Conservation (phyloP, 257 asterid genomes). For the Handroanthus guayacan region DNA sequence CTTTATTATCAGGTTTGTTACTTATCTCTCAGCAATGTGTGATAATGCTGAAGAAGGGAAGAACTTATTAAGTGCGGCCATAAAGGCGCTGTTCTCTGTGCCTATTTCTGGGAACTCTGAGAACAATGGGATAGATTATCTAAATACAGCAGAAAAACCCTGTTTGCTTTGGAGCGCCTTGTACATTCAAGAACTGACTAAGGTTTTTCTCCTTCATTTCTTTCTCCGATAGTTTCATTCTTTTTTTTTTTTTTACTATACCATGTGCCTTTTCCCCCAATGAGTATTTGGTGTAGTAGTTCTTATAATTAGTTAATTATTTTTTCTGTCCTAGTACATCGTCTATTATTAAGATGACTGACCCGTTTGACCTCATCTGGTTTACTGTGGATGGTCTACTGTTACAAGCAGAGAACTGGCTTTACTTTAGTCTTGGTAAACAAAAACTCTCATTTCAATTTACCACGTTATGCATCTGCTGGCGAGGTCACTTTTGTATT, state of each 20-base stretch:
- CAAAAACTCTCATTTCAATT: background rate
- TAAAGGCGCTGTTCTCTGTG: constrained; percentile 60
- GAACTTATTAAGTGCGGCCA: constrained; percentile 66
- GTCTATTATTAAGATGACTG: background rate
- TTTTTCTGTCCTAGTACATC: background rate
- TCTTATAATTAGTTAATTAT: background rate
- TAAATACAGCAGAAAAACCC: constrained; percentile 60
- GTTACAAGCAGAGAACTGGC: constrained; percentile 3
- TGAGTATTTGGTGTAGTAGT: constrained; percentile 1
- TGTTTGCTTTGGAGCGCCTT: constrained; percentile 77
- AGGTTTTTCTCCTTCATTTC: constrained; percentile 47
- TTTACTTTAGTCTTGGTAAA: background rate
- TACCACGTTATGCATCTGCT: background rate
- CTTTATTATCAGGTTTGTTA: constrained; percentile 68
- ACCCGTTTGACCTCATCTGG: background rate
- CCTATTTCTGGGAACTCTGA: constrained; percentile 49
- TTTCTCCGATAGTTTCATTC: constrained; percentile 9
- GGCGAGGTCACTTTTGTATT: background rate
- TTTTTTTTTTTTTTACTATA: constrained; percentile 28
- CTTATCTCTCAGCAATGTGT: constrained; percentile 76
- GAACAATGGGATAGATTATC: constrained; percentile 39
- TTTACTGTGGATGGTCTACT: background rate
- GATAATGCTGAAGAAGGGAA: constrained; percentile 72
- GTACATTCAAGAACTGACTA: constrained; percentile 69
- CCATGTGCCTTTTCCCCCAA: constrained; percentile 21